Evolutionary conservation across 805 yeast genomes (phyloP), one percentile per base, ranked within the genome.

Genomic region (Yamadazyma ubonensis): DNA sequence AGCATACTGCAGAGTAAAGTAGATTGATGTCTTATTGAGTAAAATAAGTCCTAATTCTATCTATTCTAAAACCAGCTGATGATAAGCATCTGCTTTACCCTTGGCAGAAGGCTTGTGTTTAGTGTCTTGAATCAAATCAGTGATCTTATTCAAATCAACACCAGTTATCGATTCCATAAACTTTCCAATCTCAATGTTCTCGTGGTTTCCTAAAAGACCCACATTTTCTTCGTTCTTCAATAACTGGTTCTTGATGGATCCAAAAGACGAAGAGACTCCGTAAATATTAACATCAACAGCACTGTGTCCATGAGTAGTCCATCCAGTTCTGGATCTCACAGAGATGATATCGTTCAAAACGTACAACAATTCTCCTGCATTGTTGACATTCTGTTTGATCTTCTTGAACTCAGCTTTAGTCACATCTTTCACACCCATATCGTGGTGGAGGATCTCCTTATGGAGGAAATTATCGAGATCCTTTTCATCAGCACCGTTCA

Each of bases 281-380:
- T 90, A 90, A 35, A 91, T 85, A 55, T 91, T 90, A 26, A 90
- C 96, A 61, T 90, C 98, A 11, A 90, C 96, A 0, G 96, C 96
- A 15, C 95, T 82, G 61, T 90, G 98, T 21, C 97, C 98, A 54
- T 88, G 95, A 0, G 97, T 90, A 7, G 95, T 74, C 96, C 96
- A 90, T n/a, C 96, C 97, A 12, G 88, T 78, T 60, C 85, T 85
- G 0, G 97, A 88, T 48, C 96, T 77, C n/a, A 64, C 54, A 0
- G 95, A 84, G 8, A 88, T 75, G 75, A 90, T 75, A 40, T 80
- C 72, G 54, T 86, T 83, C 41, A 88, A 60, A 28, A 71, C 63
- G 44, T 79, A 79, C 17, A 78, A 45, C 8, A 84, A 57, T 2
- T 44, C 52, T 3, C 60, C 53, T 18, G 82, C 62, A 38, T 53